These are phyloP conservation scores for Panaeolus cyanescens DNA, from an alignment of 768 basidiomycete genomes.

Conservation along the genomic window DNA sequence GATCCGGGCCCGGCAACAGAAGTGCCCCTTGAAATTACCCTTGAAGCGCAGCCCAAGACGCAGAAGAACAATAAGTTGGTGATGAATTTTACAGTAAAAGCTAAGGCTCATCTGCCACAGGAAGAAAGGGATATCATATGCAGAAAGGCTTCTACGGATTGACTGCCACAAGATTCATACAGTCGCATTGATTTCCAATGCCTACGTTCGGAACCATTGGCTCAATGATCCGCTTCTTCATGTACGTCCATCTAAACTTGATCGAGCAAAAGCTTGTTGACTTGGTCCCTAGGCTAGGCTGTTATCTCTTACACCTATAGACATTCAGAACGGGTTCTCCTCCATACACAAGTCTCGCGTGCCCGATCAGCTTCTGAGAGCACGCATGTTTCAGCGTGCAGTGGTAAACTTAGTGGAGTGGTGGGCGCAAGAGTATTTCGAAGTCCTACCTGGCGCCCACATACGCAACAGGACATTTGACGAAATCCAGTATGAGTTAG, in stretches of 20 bases:
- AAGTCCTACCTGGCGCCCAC: slow-evolving; percentile 62
- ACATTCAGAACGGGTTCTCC: slow-evolving; percentile 78
- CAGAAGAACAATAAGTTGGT: slow-evolving; percentile 47
- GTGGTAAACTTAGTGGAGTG: slow-evolving; percentile 74
- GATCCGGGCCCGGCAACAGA: slow-evolving; percentile 28
- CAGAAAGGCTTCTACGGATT: slow-evolving; percentile 74
- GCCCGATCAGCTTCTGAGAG: slow-evolving; percentile 80
- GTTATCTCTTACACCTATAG: slow-evolving; percentile 81
- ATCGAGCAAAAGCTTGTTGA: background rate
- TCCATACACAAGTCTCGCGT: slow-evolving; percentile 79
- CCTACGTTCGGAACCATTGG: slow-evolving; percentile 77
- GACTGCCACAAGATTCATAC: slow-evolving; percentile 91
- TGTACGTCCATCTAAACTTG: slow-evolving; percentile 40
- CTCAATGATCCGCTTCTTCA: slow-evolving; percentile 82
- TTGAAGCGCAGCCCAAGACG: slow-evolving; percentile 47
- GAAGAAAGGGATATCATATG: slow-evolving; percentile 56
- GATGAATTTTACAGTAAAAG: slow-evolving; percentile 6
- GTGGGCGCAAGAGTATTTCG: slow-evolving; percentile 81
- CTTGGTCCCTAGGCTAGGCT: slow-evolving; percentile 71
- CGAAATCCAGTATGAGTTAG: slow-evolving; percentile 56
- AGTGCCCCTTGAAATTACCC: slow-evolving; percentile 67
- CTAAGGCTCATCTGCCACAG: slow-evolving; percentile 23
- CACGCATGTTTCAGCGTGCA: slow-evolving; percentile 85
- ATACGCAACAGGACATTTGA: slow-evolving; percentile 78
- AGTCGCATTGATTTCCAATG: slow-evolving; percentile 75